Percentiles rank a stretch among this genome's conserved stretches.
Conservation (phyloP, 192 early-diverging fungal species). For the Coemansia reversa region DNA sequence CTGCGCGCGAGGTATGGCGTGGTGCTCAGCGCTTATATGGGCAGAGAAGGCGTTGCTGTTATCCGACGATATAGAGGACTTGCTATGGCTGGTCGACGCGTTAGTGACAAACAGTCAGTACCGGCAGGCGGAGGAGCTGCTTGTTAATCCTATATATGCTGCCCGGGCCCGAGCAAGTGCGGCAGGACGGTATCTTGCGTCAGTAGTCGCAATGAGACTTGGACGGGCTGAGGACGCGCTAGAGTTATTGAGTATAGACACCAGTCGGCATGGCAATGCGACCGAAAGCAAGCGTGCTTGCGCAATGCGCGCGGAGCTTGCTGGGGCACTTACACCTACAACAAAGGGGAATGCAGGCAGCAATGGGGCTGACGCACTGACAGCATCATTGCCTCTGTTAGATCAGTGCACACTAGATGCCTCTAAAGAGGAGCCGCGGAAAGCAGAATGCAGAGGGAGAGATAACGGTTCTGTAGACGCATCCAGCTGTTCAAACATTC, state of each 20-base stretch:
- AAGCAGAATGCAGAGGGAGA: background rate
- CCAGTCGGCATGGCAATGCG: background rate
- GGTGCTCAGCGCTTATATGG: constrained; percentile 51
- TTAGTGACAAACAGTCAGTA: constrained; percentile 54
- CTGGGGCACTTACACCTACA: constrained; percentile 5
- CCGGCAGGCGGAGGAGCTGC: constrained; percentile 48
- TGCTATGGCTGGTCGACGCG: constrained; percentile 50
- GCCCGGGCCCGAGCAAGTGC: constrained; percentile 18
- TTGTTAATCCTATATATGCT: constrained; percentile 24
- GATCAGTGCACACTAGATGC: background rate
- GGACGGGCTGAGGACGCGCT: constrained; percentile 52
- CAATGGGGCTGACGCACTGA: background rate
- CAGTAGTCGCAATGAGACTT: constrained; percentile 47
- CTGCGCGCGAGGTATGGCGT: constrained; percentile 44
- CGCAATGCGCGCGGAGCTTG: background rate
- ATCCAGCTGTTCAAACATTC: background rate
- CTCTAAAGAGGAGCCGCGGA: background rate
- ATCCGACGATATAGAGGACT: constrained; percentile 29
- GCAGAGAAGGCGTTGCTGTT: constrained; percentile 45
- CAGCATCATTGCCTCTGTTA: constrained; percentile 2
- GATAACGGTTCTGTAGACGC: background rate
- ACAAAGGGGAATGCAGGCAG: background rate
- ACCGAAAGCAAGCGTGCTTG: background rate
- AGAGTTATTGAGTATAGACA: constrained; percentile 26
- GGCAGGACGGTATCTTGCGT: constrained; percentile 41